Base-by-base conservation (phyloP, 352 stramenopile genomes). In the Phytophthora nicotianae region DNA sequence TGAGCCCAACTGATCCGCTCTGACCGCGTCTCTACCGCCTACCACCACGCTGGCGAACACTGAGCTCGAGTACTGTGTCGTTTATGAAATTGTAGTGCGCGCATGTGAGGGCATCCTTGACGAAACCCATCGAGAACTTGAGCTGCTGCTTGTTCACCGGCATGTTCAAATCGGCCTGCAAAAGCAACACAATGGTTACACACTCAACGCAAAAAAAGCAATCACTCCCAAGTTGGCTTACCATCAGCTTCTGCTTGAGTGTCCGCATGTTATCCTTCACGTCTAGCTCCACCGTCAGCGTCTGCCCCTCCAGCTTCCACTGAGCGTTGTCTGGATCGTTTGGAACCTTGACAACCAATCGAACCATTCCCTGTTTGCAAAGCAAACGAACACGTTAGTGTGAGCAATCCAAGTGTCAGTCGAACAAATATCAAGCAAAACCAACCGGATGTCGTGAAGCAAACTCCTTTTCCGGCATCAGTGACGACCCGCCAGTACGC, bases 91-190 rank as follows among this genome's bases (percentile, higher is more conserved):
- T 95, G 81, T 95, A 95, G 65, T 95, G 86, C 21, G 86, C 86
- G 23, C 81, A 91, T 1, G 61, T 88, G 14, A 93, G 75, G 11
- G 79, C 48, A 55, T 95, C 95, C 68, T 98, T 98, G 54, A 98
- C 76, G 57, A 99, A 99, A 5, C 90, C 93, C 57, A 83, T 77
- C 5, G 87, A 64, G 19, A 84, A 86, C 70, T 98, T 98, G 17
- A 99, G 68, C 74, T 99, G 95, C 74, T 98, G 93, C 69, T 99
- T 99, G 78, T 98, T 98, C 27, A 92, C 66, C 4, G 93, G 93
- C 93, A 98, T 98, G 7, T 78, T 83, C 33, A 98, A 70, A 43
- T 97, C 72, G 4, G 60, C 57, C 83, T 91, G 46, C 50, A 29
- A 16, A 20, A 5, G 51, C 11, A 49, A 21, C 21, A 42, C n/a